A percentile compares a stretch with the other conserved stretches of the same genome.
These are phyloP conservation scores for Periconia macrospinosa DNA, from an alignment of 2,329 filamentous ascomycete genomes.

Conservation along the genomic window DNA sequence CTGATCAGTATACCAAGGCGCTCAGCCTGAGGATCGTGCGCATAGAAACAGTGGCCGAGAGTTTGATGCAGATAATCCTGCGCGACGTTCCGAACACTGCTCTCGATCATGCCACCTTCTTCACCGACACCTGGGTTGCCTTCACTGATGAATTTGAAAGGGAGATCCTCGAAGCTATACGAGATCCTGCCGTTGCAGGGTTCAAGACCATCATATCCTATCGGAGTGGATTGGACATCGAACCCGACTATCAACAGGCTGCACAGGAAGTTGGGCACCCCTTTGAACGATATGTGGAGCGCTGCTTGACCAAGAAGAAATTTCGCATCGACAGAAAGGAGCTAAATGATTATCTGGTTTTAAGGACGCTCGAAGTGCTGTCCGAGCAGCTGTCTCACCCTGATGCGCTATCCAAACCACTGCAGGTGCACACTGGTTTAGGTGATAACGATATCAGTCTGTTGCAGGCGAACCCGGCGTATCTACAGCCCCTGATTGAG, in stretches of 20 bases:
- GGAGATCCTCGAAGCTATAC: conserved; percentile 60
- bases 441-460: conserved; percentile 79
- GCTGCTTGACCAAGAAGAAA: conserved; percentile 41
- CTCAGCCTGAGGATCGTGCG: conserved; percentile 73
- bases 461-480: conserved; percentile 70
- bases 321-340: conserved; percentile 63
- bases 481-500: conserved; percentile 73
- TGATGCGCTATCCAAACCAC: conserved; percentile 62
- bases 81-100: conserved; percentile 41
- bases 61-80: conserved; percentile 58
- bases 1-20: conserved; percentile 63
- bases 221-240: conserved; percentile 67
- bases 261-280: conserved; percentile 36
- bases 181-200: conserved; percentile 69
- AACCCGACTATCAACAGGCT: conserved; percentile 47
- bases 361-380: conserved; percentile 64
- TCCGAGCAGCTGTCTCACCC: conserved; percentile 38
- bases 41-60: conserved; percentile 72
- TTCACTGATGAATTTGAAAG: conserved; percentile 56
- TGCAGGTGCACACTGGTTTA: conserved; percentile 83
- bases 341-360: conserved; percentile 71
- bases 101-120: conserved; percentile 34
- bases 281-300: conserved; percentile 47
- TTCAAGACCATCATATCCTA: conserved; percentile 89
- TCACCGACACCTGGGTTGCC: conserved; percentile 43